Conservation (phyloP, 1,139 yeast species). For the Geotrichum fermentans region DNA sequence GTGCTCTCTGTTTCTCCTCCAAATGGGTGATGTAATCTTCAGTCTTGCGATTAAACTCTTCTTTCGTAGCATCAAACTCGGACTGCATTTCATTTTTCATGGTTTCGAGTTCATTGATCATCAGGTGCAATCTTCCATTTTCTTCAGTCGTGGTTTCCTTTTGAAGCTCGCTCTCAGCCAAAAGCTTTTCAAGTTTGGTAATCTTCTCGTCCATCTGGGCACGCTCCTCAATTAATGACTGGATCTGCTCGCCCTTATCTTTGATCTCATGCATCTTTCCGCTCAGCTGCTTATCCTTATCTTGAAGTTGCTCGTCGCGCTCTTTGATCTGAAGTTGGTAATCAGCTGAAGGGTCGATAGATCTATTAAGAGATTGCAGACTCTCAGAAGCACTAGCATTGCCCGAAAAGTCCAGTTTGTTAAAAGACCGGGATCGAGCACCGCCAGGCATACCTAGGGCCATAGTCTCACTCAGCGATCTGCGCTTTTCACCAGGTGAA, state of each 20-base stretch:
- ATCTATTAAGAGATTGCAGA: background rate
- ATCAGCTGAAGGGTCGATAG: background rate
- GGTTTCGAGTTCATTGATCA: conserved; percentile 31
- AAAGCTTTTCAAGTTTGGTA: conserved; percentile 30
- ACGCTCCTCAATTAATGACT: conserved; percentile 32
- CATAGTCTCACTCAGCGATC: conserved; percentile 20
- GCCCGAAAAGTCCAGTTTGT: conserved; percentile 6
- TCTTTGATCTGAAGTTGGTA: background rate
- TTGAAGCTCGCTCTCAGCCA: conserved; percentile 31
- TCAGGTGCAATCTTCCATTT: conserved; percentile 32
- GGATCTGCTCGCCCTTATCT: conserved; percentile 33
- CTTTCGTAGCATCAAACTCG: conserved; percentile 11
- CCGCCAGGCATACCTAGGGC: conserved; percentile 19
- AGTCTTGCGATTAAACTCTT: conserved; percentile 4
- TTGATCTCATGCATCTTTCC: conserved; percentile 20
- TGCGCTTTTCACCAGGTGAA: conserved; percentile 14
- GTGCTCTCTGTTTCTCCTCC: conserved; percentile 16
- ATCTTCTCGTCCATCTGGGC: conserved; percentile 32
- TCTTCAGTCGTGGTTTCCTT: conserved; percentile 35
- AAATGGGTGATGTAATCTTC: conserved; percentile 18
- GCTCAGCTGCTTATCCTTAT: background rate
- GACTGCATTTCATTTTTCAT: conserved; percentile 21
- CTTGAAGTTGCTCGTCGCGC: background rate
- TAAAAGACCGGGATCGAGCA: conserved; percentile 13
- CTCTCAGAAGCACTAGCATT: background rate